These are phyloP conservation scores for Microsporum ferrugineum DNA, from an alignment of 2,329 filamentous ascomycete genomes.

Conservation along the genomic window DNA sequence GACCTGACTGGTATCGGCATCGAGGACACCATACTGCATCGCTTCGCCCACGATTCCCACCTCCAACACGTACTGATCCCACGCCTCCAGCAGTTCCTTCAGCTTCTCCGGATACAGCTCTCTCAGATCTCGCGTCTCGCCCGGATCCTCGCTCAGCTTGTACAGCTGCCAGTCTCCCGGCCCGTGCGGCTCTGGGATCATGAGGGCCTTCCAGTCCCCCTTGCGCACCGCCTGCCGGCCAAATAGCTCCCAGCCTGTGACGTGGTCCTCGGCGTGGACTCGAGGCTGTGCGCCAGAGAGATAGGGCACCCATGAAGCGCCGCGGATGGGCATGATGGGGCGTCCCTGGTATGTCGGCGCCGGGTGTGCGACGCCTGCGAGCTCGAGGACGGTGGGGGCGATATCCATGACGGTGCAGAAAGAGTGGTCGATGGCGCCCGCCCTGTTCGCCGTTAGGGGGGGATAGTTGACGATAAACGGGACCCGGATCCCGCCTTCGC, in stretches of 20 bases:
- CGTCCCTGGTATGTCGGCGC: conserved; percentile 43
- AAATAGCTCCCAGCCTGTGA: conserved; percentile 48
- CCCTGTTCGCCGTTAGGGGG: conserved; percentile 10
- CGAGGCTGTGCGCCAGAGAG: conserved; percentile 22
- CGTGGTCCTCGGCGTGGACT: conserved; percentile 42
- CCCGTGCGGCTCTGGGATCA: conserved; percentile 46
- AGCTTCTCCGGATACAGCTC: too few species aligned
- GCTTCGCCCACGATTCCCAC: too few species aligned
- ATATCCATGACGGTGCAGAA: conserved; percentile 47
- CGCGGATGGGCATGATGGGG: conserved; percentile 42
- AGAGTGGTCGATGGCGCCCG: conserved; percentile 35
- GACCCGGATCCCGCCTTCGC: conserved; percentile 43
- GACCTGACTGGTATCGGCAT: too few species aligned
- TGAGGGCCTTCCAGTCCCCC: conserved; percentile 48
- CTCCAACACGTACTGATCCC: too few species aligned
- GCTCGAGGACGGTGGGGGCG: conserved; percentile 35
- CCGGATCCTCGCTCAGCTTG: conserved; percentile 40
- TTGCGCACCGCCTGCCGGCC: conserved; percentile 44
- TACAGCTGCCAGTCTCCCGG: conserved; percentile 49
- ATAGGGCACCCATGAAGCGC: conserved; percentile 37
- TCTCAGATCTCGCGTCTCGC: too few species aligned
- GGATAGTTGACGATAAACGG: conserved; percentile 41
- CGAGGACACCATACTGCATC: too few species aligned
- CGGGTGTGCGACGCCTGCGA: conserved; percentile 39
- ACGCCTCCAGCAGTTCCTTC: too few species aligned